These are phyloP conservation scores for Aphanoascus verrucosus DNA, from an alignment of 2,329 filamentous ascomycete genomes.

Conservation along the genomic window DNA sequence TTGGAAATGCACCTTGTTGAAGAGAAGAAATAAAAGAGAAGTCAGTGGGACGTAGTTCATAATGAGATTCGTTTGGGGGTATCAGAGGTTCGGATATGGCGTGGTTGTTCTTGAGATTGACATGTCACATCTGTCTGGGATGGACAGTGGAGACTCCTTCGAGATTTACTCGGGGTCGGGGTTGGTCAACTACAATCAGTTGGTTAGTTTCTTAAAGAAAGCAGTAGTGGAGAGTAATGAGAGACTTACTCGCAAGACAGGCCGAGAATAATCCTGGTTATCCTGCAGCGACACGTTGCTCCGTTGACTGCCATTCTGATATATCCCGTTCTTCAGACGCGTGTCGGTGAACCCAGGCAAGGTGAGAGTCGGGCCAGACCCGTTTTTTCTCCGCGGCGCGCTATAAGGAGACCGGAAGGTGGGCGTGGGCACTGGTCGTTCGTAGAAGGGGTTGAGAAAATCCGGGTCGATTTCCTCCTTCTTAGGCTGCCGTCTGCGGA, in stretches of 20 bases:
- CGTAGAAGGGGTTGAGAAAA: conserved; percentile 20
- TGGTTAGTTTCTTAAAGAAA: neutral
- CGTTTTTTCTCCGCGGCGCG: neutral
- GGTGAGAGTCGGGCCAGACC: conserved; percentile 7
- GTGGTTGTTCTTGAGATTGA: neutral
- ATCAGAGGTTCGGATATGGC: neutral
- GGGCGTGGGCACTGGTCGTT: conserved; percentile 13
- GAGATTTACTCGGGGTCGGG: conserved; percentile 10
- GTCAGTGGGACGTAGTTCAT: neutral
- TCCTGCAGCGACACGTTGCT: conserved; percentile 40
- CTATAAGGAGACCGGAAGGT: conserved; percentile 15
- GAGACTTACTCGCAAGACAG: conserved; percentile 33
- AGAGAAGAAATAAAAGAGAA: neutral
- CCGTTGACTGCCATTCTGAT: conserved; percentile 32
- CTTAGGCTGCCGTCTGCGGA: conserved; percentile 25
- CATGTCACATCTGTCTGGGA: neutral
- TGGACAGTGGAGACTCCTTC: neutral
- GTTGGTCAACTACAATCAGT: conserved; percentile 15
- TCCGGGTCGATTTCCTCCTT: conserved; percentile 11
- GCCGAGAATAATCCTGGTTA: conserved; percentile 40
- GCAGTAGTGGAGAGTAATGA: neutral
- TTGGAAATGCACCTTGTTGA: conserved; percentile 2
- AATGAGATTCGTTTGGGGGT: conserved; percentile 8
- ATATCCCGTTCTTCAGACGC: conserved; percentile 37
- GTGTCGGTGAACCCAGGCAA: conserved; percentile 34